These are phyloP conservation scores for Ramaria sp. DNA, from an alignment of 768 basidiomycete genomes.

Conservation along the genomic window DNA sequence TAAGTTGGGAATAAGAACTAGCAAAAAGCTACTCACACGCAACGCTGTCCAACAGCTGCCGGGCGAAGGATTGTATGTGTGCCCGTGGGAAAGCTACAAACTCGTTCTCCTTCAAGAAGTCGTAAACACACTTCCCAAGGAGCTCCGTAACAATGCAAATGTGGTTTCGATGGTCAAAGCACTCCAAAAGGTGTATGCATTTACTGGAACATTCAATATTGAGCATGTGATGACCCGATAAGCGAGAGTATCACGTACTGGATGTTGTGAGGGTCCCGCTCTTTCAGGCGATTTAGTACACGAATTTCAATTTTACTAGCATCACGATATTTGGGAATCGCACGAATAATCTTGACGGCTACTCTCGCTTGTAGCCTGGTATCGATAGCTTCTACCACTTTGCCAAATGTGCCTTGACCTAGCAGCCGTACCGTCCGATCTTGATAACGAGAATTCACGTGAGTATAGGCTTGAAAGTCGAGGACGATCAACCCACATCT, in stretches of 20 bases:
- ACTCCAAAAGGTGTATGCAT: slow-evolving; percentile 91
- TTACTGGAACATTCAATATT: slow-evolving; percentile 46
- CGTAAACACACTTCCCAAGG: slow-evolving; percentile 95
- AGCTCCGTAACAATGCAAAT: slow-evolving; percentile 95
- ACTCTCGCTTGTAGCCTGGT: slow-evolving; percentile 64
- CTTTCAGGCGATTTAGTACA: slow-evolving; percentile 84
- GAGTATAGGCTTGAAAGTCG: background rate
- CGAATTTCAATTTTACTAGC: slow-evolving; percentile 97
- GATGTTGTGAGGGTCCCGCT: slow-evolving; percentile 76
- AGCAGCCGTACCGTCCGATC: slow-evolving; percentile 87
- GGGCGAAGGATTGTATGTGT: slow-evolving; percentile 94
- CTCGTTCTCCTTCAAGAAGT: slow-evolving; percentile 96
- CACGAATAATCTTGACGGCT: slow-evolving; percentile 97
- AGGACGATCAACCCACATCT: slow-evolving; percentile 50
- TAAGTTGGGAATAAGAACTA: slow-evolving; percentile 10
- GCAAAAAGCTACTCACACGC: slow-evolving; percentile 56
- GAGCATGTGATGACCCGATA: slow-evolving; percentile 9
- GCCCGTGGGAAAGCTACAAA: slow-evolving; percentile 93
- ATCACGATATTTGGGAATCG: slow-evolving; percentile 97
- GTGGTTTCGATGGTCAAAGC: slow-evolving; percentile 96
- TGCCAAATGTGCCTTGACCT: slow-evolving; percentile 98
- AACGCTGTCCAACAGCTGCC: slow-evolving; percentile 83
- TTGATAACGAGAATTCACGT: slow-evolving; percentile 20
- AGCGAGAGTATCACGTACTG: slow-evolving; percentile 48
- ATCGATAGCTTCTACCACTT: slow-evolving; percentile 92